phyloP scores from a whole-genome alignment of 2,329 filamentous ascomycete species.

The Didymellaceae sp. region DNA sequence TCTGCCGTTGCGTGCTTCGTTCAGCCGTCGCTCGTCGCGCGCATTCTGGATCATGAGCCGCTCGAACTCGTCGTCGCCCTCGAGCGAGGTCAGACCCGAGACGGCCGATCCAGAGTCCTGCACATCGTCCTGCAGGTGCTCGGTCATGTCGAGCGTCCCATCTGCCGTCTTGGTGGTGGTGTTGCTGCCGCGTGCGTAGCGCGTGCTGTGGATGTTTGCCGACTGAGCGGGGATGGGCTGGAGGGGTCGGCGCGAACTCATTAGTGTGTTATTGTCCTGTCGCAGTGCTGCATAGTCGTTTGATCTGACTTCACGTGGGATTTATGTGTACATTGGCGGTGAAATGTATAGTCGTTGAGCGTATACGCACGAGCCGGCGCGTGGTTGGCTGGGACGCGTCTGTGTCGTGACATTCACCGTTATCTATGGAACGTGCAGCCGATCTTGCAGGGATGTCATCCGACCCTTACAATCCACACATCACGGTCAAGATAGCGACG shows the following conservation, averaged over 20 bases:
- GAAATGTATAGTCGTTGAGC: slow-evolving; percentile 7
- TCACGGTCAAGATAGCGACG: too few species aligned
- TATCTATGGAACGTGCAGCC: slow-evolving; percentile 23
- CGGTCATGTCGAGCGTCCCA: slow-evolving; percentile 31
- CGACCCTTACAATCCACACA: too few species aligned
- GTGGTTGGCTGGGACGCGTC: slow-evolving; percentile 35
- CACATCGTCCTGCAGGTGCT: slow-evolving; percentile 31
- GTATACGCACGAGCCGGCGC: slow-evolving; percentile 12
- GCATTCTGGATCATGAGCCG: slow-evolving; percentile 53
- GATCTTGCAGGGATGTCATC: slow-evolving; percentile 27
- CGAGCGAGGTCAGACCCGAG: slow-evolving; percentile 48
- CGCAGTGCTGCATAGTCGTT: slow-evolving; percentile 25
- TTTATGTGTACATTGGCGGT: slow-evolving; percentile 6
- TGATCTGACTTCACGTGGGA: not conserved
- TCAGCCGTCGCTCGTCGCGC: slow-evolving; percentile 51
- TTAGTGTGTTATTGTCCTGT: slow-evolving; percentile 22
- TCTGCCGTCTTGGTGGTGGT: slow-evolving; percentile 25
- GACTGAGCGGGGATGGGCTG: slow-evolving; percentile 42
- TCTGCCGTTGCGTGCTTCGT: slow-evolving; percentile 43
- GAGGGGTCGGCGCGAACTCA: slow-evolving; percentile 46
- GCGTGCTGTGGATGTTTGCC: slow-evolving; percentile 33
- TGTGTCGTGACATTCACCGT: slow-evolving; percentile 22
- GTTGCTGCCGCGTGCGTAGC: slow-evolving; percentile 29
- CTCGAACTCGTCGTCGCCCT: slow-evolving; percentile 55
- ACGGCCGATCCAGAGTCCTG: slow-evolving; percentile 31